Percentiles rank a stretch among this genome's conserved stretches.
These are phyloP conservation scores for Abrus precatorius DNA, from an alignment of 306 rosid species.

Conservation along the genomic window DNA sequence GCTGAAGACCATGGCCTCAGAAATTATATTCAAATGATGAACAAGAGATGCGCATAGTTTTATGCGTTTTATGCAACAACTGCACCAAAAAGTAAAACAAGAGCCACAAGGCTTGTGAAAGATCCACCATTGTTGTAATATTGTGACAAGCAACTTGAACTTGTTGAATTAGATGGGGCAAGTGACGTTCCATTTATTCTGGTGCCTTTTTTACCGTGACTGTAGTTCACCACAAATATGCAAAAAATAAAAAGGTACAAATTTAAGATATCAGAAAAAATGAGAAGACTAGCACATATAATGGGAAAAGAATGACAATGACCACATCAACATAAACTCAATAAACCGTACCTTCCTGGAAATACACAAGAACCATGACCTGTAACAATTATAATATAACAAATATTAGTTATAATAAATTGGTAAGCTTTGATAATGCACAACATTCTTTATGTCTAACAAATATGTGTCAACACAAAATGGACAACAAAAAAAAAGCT, in stretches of 20 bases:
- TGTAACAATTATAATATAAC: conserved; percentile 48
- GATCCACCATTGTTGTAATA: conserved; percentile 54
- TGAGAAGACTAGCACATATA: conserved; percentile 16
- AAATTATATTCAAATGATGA: conserved; percentile 45
- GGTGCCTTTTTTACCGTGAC: conserved; percentile 71
- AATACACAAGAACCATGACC: conserved; percentile 83
- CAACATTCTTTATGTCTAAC: conserved; percentile 16
- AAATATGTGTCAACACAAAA: not conserved
- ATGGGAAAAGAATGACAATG: conserved; percentile 12
- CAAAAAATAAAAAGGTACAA: not conserved
- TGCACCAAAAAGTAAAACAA: conserved; percentile 58
- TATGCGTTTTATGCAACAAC: conserved; percentile 43
- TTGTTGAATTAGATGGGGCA: conserved; percentile 80
- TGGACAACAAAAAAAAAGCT: conserved; percentile 19
- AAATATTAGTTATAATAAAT: conserved; percentile 44
- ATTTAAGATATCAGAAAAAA: not conserved
- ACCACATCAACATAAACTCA: not conserved
- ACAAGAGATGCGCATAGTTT: conserved; percentile 41
- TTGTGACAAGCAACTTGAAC: conserved; percentile 66
- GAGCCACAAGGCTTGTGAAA: conserved; percentile 60
- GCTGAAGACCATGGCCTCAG: conserved; percentile 45
- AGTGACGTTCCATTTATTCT: conserved; percentile 60
- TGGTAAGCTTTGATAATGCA: not conserved
- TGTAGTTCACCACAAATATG: conserved; percentile 50
- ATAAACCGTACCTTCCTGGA: conserved; percentile 78